Evolutionary conservation across 192 early-diverging fungal species (phyloP), one percentile per base, ranked within the genome.

Genomic region (Gonapodya prolifera): DNA sequence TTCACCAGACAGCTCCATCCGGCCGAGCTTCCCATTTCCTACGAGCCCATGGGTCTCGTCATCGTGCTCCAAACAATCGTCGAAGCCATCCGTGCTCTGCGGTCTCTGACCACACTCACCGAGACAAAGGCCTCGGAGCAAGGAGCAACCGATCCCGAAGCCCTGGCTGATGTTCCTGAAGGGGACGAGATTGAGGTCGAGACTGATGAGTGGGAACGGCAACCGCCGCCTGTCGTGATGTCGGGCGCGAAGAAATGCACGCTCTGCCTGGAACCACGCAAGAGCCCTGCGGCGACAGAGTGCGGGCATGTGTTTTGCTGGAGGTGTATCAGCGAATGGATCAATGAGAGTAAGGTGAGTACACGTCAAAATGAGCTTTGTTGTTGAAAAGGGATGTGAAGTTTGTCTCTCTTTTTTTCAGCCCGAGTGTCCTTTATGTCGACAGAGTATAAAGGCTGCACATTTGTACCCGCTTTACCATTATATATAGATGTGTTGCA

Each of bases 261-360:
- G 0, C 86, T 98, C 35, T 98, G 97, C 76, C 83, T 97, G 36
- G 90, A 91, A 69, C 85, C 81, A 33, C 89, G 94, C 16, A 92
- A 82, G 33, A 84, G 86, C 73, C 89, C 95, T 16, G 94, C 95
- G 0, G 86, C 92, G 0, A 97, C 95, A 0, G 91, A 93, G 1
- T 98, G 97, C 82, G 97, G 97, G 0, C 97, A 98, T 82, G 78
- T 98, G 77, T 97, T 97, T 79, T 98, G 97, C 81, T 98, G 96
- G 95, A 90, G 80, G 29, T 98, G 97, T 78, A 92, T 94, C 33
- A 87, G 92, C 29, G 95, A 96, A 80, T 97, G 97, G 95, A 93
- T 93, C 77, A 61, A 61, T 61, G 45, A 61, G 45, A 61, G 45
- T 23, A 61, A 61, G 45, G 45, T 61, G 45, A 61, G 45, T n/a